A percentile compares a stretch with the other conserved stretches of the same genome.
phyloP scores from a whole-genome alignment of 2,329 filamentous ascomycete species.

The Hypoxylon sp. region DNA sequence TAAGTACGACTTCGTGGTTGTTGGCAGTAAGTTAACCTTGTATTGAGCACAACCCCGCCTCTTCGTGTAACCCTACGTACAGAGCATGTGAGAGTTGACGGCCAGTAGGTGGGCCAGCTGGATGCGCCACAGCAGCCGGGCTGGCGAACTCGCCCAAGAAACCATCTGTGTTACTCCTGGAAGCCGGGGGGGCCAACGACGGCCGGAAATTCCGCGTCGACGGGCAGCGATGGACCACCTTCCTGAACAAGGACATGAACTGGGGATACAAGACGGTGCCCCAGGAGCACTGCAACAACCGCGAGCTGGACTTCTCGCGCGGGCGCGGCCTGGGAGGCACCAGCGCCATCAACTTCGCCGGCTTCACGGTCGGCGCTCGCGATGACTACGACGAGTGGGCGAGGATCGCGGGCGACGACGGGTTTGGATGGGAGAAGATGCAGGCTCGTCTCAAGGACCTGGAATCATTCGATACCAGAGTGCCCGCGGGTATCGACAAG shows the following conservation, averaged over 20 bases:
- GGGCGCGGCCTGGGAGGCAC: constrained; percentile 65
- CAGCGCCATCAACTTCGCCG: constrained; percentile 66
- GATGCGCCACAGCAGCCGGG: constrained; percentile 65
- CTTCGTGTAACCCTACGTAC: neutral
- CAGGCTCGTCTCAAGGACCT: constrained; percentile 63
- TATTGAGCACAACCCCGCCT: neutral
- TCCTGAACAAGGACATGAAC: constrained; percentile 62
- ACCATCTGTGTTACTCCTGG: constrained; percentile 69
- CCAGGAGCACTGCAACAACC: constrained; percentile 59
- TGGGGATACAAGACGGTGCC: constrained; percentile 65
- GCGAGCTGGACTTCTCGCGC: constrained; percentile 61
- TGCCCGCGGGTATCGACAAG: constrained; percentile 53
- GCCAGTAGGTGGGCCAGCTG: constrained; percentile 67
- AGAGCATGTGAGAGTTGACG: neutral
- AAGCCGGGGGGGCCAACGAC: constrained; percentile 67
- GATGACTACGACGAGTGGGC: constrained; percentile 75
- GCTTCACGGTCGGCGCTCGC: constrained; percentile 65
- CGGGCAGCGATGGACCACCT: constrained; percentile 67
- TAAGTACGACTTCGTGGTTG: constrained; percentile 51
- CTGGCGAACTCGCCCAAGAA: constrained; percentile 61
- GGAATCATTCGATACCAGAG: constrained; percentile 63
- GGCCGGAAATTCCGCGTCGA: constrained; percentile 61
- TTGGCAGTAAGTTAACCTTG: constrained; percentile 51
- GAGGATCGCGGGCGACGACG: constrained; percentile 64
- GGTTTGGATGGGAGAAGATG: constrained; percentile 67